Evolutionary conservation across 306 rosid species (phyloP).

Genomic region (Rosa persica): DNA sequence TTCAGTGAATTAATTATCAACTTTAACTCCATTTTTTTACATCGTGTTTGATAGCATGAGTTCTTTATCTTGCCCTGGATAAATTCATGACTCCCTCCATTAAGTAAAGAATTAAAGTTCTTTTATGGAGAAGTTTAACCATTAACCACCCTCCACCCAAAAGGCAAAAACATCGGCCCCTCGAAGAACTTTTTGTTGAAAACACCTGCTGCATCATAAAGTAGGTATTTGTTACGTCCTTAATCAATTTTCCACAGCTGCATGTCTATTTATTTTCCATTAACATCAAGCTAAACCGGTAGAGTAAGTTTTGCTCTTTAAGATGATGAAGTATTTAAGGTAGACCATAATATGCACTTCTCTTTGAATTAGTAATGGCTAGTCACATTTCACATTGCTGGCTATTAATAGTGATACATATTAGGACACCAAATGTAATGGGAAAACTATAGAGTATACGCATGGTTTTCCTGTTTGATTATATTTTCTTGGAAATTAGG

Average conservation of each 20-base stretch:
- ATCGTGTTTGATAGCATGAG: too few species aligned
- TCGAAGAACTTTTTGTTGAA: neutral
- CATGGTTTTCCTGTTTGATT: neutral
- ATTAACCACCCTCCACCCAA: neutral
- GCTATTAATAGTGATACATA: conserved; percentile 4
- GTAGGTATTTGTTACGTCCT: neutral
- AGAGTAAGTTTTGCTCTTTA: conserved; percentile 30
- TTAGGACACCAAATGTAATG: neutral
- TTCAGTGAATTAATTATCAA: too few species aligned
- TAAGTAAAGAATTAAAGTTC: neutral
- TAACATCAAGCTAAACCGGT: conserved; percentile 24
- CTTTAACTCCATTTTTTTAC: too few species aligned
- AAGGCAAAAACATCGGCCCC: neutral
- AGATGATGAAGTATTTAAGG: conserved; percentile 24
- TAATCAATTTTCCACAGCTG: neutral
- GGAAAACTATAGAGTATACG: conserved; percentile 1
- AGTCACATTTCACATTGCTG: conserved; percentile 26
- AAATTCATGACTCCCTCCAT: neutral
- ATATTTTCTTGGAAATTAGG: neutral
- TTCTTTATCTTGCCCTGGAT: neutral
- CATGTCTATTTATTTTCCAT: conserved; percentile 4
- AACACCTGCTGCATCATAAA: conserved; percentile 4
- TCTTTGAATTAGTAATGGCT: conserved; percentile 12
- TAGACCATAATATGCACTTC: conserved; percentile 14
- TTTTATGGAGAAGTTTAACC: neutral